phyloP scores from a whole-genome alignment of 768 basidiomycete species.

The Tubosaeta brunneosetosa region DNA sequence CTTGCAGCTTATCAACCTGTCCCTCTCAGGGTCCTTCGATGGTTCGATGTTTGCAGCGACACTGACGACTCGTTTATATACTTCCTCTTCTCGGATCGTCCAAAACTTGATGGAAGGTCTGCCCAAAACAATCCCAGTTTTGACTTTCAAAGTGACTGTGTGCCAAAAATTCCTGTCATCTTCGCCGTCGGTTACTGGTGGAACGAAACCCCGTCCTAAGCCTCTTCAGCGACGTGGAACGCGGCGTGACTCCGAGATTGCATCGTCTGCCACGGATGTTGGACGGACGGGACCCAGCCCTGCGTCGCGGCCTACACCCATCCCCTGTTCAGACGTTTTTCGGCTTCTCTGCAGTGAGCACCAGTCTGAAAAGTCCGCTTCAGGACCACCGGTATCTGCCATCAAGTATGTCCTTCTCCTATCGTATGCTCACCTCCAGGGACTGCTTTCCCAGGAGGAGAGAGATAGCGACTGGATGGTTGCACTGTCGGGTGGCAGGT shows the following conservation, averaged over 20 bases:
- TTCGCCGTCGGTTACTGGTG: conserved; percentile 10
- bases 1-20: conserved; percentile 39
- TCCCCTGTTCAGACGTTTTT: conserved; percentile 26
- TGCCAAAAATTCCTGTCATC: conserved; percentile 39
- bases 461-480: conserved; percentile 35
- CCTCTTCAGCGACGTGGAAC: conserved; percentile 29
- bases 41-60: conserved; percentile 33
- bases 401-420: conserved; percentile 39
- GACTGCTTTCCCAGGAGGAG: conserved; percentile 18
- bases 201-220: conserved; percentile 28
- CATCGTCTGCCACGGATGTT: conserved; percentile 5
- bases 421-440: conserved; percentile 37
- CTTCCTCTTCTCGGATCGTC: conserved; percentile 25
- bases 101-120: conserved; percentile 37
- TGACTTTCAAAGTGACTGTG: conserved; percentile 40
- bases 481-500: conserved; percentile 21
- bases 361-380: conserved; percentile 4
- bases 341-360: conserved; percentile 18
- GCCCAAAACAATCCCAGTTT: conserved; percentile 30
- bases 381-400: conserved; percentile 9
- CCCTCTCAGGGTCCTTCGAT: conserved; percentile 35
- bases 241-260: conserved; percentile 5
- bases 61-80: conserved; percentile 34
- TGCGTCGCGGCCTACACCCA: conserved; percentile 24
- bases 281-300: conserved; percentile 17